Evolutionary conservation across 78 protist species (phyloP), one percentile per base, ranked within the genome.

Genomic region (Dictyostelium discoideum): DNA sequence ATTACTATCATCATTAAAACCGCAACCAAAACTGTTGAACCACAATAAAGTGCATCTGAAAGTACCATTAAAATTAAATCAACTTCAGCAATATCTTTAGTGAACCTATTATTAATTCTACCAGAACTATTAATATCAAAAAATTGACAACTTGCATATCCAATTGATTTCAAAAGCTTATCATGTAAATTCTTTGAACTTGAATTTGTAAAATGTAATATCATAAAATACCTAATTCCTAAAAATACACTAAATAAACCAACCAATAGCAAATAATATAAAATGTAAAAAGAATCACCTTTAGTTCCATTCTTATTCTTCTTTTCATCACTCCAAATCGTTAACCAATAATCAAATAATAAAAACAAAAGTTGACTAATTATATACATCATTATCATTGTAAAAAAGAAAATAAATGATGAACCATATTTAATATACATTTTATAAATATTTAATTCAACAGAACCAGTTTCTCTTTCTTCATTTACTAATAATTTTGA

Each of bases 81-180:
- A 3, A 97, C 29, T n/a, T 86, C 90, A 9, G 50, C 46, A 1
- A 93, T 39, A 85, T 93, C 96, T 50, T 73, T 86, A 3, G 92
- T 85, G 44, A 93, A 93, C 24, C 92, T 60, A 74, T 93, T 93
- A 29, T 85, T 5, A 20, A 93, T 93, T 65, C 96, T 74, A 32
- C 96, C 96, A 9, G 86, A 14, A 7, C 92, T 92, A 57, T 86
- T 93, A 14, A 22, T 18, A 22, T 85, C 92, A 44, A 85, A 93
- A 83, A 92, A 92, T 26, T 24, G 69, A 50, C 76, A 20, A 16
- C 92, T 74, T 37, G 96, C 85, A 5, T 20, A 13, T 29, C 69
- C 20, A 42, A 87, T 44, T 22, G 77, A 32, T 14, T 20, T 14
- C 13, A 87, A 50, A 9, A 87, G 16, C 6, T 79, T 14, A 29